Conservation (phyloP, 805 yeast species). For the Zygosaccharomyces bisporus region DNA sequence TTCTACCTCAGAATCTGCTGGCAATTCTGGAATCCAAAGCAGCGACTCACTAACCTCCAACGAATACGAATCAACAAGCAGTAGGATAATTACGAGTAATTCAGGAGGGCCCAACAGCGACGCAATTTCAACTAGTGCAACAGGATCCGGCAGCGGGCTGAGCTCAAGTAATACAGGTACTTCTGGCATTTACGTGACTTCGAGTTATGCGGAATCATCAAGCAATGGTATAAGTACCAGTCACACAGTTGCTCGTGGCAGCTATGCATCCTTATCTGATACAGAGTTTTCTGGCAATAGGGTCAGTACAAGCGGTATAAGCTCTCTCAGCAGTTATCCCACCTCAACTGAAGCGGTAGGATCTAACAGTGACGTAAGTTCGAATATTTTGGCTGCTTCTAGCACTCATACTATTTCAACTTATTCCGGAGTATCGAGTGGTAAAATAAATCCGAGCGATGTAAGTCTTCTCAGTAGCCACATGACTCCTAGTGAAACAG, state of each 20-base stretch:
- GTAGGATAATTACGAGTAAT: neutral
- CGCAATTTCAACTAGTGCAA: no score
- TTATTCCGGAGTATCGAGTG: neutral
- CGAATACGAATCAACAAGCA: conserved; percentile 4
- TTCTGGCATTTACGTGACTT: neutral
- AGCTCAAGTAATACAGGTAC: neutral
- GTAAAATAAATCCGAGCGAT: neutral
- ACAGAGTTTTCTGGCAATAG: no score
- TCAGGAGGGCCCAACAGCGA: no score
- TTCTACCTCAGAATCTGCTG: conserved; percentile 4
- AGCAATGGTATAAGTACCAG: neutral
- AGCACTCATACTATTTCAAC: neutral
- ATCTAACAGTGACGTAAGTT: neutral
- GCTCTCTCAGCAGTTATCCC: neutral
- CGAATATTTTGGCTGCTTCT: neutral
- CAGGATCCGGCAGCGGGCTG: no score
- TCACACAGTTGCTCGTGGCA: neutral
- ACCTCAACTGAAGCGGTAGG: neutral
- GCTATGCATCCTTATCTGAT: no score
- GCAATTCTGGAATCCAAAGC: conserved; percentile 15
- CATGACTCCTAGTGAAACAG: neutral
- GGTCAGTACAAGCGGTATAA: neutral
- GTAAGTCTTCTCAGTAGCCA: neutral
- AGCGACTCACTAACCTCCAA: conserved; percentile 20
- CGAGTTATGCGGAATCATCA: neutral